Evolutionary conservation across 169 alveolate genomes (phyloP), one percentile per base, ranked within the genome.

Genomic region (Cystoisospora suis): DNA sequence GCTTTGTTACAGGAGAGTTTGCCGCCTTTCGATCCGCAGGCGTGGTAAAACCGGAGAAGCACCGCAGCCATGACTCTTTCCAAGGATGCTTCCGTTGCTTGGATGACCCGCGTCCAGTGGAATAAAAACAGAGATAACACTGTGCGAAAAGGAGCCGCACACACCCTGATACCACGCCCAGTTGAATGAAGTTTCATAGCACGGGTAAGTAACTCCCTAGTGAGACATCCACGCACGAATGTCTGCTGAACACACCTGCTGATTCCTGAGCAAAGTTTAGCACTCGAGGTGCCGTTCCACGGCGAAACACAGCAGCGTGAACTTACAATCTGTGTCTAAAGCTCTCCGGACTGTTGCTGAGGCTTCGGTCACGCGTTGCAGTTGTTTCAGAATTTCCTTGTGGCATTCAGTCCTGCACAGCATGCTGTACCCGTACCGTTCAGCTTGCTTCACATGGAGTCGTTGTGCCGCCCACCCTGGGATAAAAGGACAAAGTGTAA

Each of bases 41-140:
- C 83, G 27, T 36, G 40, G 45, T 72, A 38, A 17, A 72, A 34
- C 36, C 44, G 56, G 3, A 72, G 58, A 29, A 72, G 32, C 12
- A 72, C 83, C 34, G 83, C 32, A 56, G 59, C 47, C 83, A 72
- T 7, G 7, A 72, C 44, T 34, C 56, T 29, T 15, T 72, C 83
- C 45, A 72, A 32, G 12, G 83, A 36, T 9, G 83, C 83, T n/a
- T 72, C 83, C 9, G 83, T 72, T 29, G 56, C 83, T 38, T 72
- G 45, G 56, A 72, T 72, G 0, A 72, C 27, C 27, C 32, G 38
- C 23, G 47, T 17, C 58, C 56, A 40, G 47, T 72, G 83, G 44
- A 38, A 72, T 6, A 72, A 34, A 40, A 72, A 72, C 17, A 72
- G 32, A 38, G 32, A 27, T 36, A 72, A n/a, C 58, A 72, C 83